Conservation (phyloP, 2,329 filamentous ascomycete genomes). For the Verticillium longisporum region DNA sequence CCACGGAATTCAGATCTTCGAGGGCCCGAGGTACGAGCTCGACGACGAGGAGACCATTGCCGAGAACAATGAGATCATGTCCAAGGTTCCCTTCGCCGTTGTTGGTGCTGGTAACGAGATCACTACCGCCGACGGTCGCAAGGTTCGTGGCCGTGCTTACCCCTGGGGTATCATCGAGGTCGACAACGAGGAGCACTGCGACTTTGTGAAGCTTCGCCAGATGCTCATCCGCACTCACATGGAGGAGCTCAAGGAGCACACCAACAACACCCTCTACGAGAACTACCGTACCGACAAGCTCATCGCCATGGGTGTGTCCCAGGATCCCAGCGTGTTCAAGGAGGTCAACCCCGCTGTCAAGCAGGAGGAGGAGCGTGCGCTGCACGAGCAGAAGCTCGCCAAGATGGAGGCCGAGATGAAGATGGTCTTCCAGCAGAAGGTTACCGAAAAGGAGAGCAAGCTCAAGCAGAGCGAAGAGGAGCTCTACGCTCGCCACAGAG, state of each 20-base stretch:
- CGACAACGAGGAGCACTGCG: constrained; percentile 99
- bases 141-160: constrained; percentile 91
- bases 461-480: constrained; percentile 99
- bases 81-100: constrained; percentile 97
- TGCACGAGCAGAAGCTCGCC: constrained; percentile 99
- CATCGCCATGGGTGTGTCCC: constrained; percentile 94
- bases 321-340: constrained; percentile 99
- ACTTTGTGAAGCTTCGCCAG: constrained; percentile 99
- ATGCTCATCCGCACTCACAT: constrained; percentile 99
- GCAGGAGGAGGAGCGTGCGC: constrained; percentile 95
- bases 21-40: constrained; percentile 95
- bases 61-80: constrained; percentile 99
- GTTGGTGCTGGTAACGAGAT: constrained; percentile 97
- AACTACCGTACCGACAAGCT: constrained; percentile 99
- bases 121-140: constrained; percentile 82
- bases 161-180: constrained; percentile 99
- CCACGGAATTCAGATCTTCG: constrained; percentile 98
- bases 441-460: constrained; percentile 98
- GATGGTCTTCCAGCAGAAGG: constrained; percentile 99
- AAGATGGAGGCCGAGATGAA: constrained; percentile 99
- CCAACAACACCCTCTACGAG: constrained; percentile 97
- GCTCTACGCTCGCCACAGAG: constrained; percentile 92
- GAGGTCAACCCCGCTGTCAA: constrained; percentile 99
- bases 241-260: constrained; percentile 99
- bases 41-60: constrained; percentile 99